Evolutionary conservation across 306 rosid species (phyloP), one percentile per base, ranked within the genome.

Genomic region (Rosa rugosa): DNA sequence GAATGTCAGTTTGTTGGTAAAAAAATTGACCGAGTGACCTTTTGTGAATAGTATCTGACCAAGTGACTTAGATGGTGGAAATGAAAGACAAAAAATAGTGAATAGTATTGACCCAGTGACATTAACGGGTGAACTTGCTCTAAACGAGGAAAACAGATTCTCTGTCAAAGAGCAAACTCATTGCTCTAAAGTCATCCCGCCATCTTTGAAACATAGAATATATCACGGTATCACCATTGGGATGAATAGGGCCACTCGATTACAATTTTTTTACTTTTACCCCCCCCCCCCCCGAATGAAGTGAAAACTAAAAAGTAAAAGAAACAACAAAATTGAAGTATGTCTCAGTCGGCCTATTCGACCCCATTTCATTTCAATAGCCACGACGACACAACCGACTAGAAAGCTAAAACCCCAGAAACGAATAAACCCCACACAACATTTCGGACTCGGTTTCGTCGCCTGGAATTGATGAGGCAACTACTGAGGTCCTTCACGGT

Each of bases 401-500:
- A 14, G 41, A 47, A 63, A 63, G 14, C 42, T 31, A 63, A 63
- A 63, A 63, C 63, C 79, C 27, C 22, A 47, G 11, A 47, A 47
- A 46, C 22, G 12, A 6, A 63, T 12, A 31, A 3, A 64, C 11
- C 42, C 22, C 45, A 14, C 5, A 64, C 22, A 64, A 64, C 44
- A 64, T 9, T 72, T 25, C 20, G 7, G 49, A 10, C 27, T 68
- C 53, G n/a, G 49, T n/a, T 68, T n/a, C 50, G 0, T 40, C 51
- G 4, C 4, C 41, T 11, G 53, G 63, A 8, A 57, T 57, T 2
- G 31, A 89, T 85, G 91, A 87, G 73, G 84, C 81, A 83, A 42
- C 54, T 84, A 25, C 68, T 84, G 16, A 60, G 83, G 67, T 75
- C 82, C 73, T 72, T 85, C 65, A 50, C 80, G 41, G 83, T 78